Conservation (phyloP, 2,329 filamentous ascomycete species). For the Talaromyces piceae region DNA sequence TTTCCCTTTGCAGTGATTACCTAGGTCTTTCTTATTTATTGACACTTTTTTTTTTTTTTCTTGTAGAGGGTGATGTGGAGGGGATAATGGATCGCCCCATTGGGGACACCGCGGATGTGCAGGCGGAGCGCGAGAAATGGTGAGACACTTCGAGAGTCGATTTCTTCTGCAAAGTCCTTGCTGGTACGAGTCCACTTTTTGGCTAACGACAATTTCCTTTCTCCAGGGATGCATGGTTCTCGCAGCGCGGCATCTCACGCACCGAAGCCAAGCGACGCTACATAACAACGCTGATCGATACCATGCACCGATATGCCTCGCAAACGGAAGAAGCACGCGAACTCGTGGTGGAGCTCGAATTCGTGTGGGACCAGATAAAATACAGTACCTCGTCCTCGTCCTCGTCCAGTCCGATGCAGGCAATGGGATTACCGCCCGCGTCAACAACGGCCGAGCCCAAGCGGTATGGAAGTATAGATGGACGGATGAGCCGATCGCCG, state of each 20-base stretch:
- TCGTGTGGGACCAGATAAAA: slow-evolving; percentile 98
- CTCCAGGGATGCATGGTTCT: slow-evolving; percentile 81
- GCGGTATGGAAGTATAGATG: slow-evolving; percentile 29
- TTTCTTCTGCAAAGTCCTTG: background rate
- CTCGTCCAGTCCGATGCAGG: slow-evolving; percentile 31
- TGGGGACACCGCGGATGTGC: slow-evolving; percentile 43
- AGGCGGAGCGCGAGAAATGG: slow-evolving; percentile 61
- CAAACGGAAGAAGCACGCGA: slow-evolving; percentile 74
- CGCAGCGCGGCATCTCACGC: slow-evolving; percentile 70
- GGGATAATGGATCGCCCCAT: slow-evolving; percentile 82
- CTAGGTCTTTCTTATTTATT: background rate
- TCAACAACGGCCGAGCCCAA: slow-evolving; percentile 11
- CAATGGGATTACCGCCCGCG: slow-evolving; percentile 22
- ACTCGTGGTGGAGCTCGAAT: slow-evolving; percentile 90
- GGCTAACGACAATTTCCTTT: background rate
- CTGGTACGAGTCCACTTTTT: background rate
- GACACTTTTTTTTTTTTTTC: background rate
- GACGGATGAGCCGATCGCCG: slow-evolving; percentile 23
- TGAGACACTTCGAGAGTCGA: slow-evolving; percentile 19
- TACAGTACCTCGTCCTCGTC: slow-evolving; percentile 64
- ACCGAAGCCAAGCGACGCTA: slow-evolving; percentile 94
- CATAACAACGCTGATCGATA: slow-evolving; percentile 88
- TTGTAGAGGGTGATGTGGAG: slow-evolving; percentile 79
- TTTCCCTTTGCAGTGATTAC: background rate
- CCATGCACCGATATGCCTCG: slow-evolving; percentile 91